Evolutionary conservation across 2,329 filamentous ascomycete species (phyloP), one percentile per base, ranked within the genome.

Genomic region (Fusarium dlaminii): DNA sequence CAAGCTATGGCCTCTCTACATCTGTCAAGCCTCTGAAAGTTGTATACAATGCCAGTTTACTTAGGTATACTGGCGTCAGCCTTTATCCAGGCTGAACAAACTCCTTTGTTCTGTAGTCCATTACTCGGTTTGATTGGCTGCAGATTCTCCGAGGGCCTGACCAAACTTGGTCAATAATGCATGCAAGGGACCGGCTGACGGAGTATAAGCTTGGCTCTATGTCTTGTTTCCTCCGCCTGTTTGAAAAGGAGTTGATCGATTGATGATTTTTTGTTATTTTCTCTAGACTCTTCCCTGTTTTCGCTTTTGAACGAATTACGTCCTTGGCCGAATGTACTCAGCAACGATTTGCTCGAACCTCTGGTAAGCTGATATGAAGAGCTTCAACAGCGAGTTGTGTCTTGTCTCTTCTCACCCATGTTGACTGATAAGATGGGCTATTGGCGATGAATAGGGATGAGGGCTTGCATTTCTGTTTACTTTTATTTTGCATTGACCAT

Each of bases 81-180:
- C 54, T 67, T 51, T 51, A 27, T 70, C 39, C 45, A 13, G 37
- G 34, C 43, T 60, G 32, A 37, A 60, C 46, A 59, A 55, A 43
- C 59, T 52, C 52, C 56, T 63, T 63, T 73, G 59, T 62, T 63
- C 49, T 73, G 51, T 62, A 57, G 49, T 14, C 39, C 45, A 55
- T 36, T 32, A 22, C 42, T 37, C 43, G 43, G 63, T 42, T 36
- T 74, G 67, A 74, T 74, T 72, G 67, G 67, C 40, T 52, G 29
- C 6, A 20, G 24, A 32, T 48, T 54, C 27, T 60, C 37, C 48
- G 27, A 40, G 37, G 37, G 49, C 40, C 39, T 57, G 37, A 37
- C 45, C 63, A 60, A 46, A 68, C 57, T 63, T 63, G 62, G 66
- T 58, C 49, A 32, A 39, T 51, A 42, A 63, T 55, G 39, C 58